A percentile compares a stretch with the other conserved stretches of the same genome.
Evolutionary conservation across 345 rosid species (phyloP).

Genomic region (Hibiscus syriacus): DNA sequence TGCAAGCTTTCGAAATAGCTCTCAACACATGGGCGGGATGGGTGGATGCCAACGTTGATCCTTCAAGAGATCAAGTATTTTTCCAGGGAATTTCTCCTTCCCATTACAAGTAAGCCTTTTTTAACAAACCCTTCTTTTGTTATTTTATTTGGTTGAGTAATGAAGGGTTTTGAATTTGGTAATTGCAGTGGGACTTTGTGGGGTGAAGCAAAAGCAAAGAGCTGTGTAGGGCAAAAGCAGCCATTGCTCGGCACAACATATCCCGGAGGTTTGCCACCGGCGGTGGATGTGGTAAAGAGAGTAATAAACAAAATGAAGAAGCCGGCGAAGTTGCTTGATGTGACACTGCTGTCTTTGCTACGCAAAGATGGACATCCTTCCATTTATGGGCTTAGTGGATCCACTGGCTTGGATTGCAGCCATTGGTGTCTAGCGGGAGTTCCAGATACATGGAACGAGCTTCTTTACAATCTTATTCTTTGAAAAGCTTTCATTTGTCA

Average conservation of each 20-base stretch:
- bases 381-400: conserved; percentile 47
- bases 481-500: neutral
- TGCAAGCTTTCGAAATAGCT: conserved; percentile 57
- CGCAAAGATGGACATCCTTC: conserved; percentile 95
- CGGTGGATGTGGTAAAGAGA: conserved; percentile 46
- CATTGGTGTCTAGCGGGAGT: conserved; percentile 95
- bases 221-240: conserved; percentile 52
- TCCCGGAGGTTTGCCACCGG: conserved; percentile 55
- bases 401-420: conserved; percentile 61
- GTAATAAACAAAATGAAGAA: conserved; percentile 33
- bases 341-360: conserved; percentile 60
- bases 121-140: neutral
- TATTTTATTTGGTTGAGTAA: no score
- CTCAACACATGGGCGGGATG: conserved; percentile 69
- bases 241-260: conserved; percentile 52
- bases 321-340: conserved; percentile 53
- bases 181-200: conserved; percentile 46
- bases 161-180: neutral
- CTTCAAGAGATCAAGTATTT: conserved; percentile 45
- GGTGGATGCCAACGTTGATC: conserved; percentile 59
- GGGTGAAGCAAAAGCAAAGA: conserved; percentile 53
- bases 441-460: conserved; percentile 86
- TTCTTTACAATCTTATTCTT: conserved; percentile 30
- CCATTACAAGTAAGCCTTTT: conserved; percentile 67
- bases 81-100: conserved; percentile 85